These are phyloP conservation scores for Meredithiella fracta DNA, from an alignment of 2,329 filamentous ascomycete genomes.

Conservation along the genomic window DNA sequence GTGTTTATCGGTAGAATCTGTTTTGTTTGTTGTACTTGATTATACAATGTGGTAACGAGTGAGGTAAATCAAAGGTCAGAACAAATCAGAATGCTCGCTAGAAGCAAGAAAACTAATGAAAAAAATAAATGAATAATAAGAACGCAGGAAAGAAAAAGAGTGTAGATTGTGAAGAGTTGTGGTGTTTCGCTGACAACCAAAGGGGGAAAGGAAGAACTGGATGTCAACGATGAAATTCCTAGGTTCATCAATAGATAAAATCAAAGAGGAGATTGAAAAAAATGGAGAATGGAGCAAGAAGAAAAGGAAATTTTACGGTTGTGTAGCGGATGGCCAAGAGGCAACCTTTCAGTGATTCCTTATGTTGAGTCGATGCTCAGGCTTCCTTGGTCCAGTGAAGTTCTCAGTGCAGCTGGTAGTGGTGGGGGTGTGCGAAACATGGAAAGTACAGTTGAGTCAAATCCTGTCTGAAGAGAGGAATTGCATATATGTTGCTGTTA, in stretches of 20 bases:
- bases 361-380: conserved; percentile 3
- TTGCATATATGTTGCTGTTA: conserved; percentile 1
- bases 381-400: neutral
- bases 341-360: conserved; percentile 12
- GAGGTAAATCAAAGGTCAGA: conserved; percentile 9
- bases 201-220: conserved; percentile 10
- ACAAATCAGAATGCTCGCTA: conserved; percentile 6
- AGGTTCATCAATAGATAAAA: conserved; percentile 10
- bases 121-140: conserved; percentile 4
- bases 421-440: conserved; percentile 7
- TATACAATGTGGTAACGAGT: conserved; percentile 8
- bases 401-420: neutral
- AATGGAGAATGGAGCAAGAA: conserved; percentile 6
- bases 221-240: conserved; percentile 15
- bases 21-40: neutral
- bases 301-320: neutral
- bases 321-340: conserved; percentile 1
- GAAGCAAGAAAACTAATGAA: conserved; percentile 4
- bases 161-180: conserved; percentile 1
- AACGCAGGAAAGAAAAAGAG: conserved; percentile 7
- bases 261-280: conserved; percentile 3
- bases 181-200: conserved; percentile 1
- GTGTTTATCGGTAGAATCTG: neutral
- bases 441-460: neutral
- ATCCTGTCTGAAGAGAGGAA: neutral